A percentile compares a stretch with the other conserved stretches of the same genome.
phyloP scores from a whole-genome alignment of 1,284 basidiomycete species.

The Pholiota adiposa region DNA sequence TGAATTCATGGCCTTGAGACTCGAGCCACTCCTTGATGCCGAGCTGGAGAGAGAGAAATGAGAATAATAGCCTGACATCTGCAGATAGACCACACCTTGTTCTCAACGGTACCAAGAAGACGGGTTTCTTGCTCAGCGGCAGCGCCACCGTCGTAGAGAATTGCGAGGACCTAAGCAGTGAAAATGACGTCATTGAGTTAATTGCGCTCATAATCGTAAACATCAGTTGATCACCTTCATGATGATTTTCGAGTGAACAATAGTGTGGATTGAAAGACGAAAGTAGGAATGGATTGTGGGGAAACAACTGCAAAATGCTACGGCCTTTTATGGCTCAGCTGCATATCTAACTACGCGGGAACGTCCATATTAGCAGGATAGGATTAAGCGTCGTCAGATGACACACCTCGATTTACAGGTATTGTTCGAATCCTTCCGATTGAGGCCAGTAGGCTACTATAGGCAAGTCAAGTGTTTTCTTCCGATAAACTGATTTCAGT shows the following conservation, averaged over 20 bases:
- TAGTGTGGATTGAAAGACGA: slow-evolving; percentile 11
- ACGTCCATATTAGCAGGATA: slow-evolving; percentile 10
- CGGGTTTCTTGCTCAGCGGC: slow-evolving; percentile 83
- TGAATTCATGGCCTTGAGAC: slow-evolving; percentile 77
- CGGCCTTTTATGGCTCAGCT: slow-evolving; percentile 24
- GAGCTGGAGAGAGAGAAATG: slow-evolving; percentile 48
- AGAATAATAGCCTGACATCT: not conserved
- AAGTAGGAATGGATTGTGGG: slow-evolving; percentile 14
- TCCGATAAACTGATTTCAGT: slow-evolving; percentile 1
- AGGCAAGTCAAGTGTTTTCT: slow-evolving; percentile 5
- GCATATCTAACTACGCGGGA: slow-evolving; percentile 11
- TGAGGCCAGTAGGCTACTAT: slow-evolving; percentile 1
- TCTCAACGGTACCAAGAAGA: slow-evolving; percentile 90
- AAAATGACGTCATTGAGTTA: slow-evolving; percentile 14
- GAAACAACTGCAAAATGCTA: slow-evolving; percentile 5
- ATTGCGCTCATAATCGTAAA: not conserved
- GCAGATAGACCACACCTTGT: slow-evolving; percentile 55
- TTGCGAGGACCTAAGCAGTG: slow-evolving; percentile 68
- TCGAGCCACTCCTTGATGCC: slow-evolving; percentile 76
- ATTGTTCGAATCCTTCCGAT: slow-evolving; percentile 25
- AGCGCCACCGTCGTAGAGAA: slow-evolving; percentile 77
- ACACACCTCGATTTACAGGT: slow-evolving; percentile 12
- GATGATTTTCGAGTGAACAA: slow-evolving; percentile 15
- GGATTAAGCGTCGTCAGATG: slow-evolving; percentile 22
- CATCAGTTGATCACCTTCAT: slow-evolving; percentile 40